A percentile compares a stretch with the other conserved stretches of the same genome.
Conservation (phyloP, 176 grass and related monocot species). For the Raddia distichophylla region DNA sequence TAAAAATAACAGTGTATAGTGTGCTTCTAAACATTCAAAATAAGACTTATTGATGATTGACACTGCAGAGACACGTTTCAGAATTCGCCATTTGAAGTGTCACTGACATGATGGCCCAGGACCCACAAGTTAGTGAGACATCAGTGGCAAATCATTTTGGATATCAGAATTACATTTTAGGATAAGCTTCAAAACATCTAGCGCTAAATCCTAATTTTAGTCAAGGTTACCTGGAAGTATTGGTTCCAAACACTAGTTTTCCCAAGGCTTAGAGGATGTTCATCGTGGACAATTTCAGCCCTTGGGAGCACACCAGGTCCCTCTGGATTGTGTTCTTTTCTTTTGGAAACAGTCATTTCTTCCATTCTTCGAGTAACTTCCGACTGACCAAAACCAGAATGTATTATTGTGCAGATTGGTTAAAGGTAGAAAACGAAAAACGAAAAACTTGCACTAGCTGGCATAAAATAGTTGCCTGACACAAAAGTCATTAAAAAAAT, state of each 20-base stretch:
- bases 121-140: too few relatives aligned
- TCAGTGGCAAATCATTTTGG: not conserved
- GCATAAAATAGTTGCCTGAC: not conserved
- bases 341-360: constrained; percentile 59
- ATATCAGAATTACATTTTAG: not conserved
- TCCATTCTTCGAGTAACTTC: constrained; percentile 96
- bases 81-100: too few relatives aligned
- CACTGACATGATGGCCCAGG: too few relatives aligned
- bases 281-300: constrained; percentile 71
- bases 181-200: not conserved
- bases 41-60: not conserved
- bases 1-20: not conserved
- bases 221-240: constrained; percentile 83
- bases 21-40: constrained; percentile 9
- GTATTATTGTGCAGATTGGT: constrained; percentile 32
- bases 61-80: too few relatives aligned
- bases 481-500: not conserved
- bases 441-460: too few relatives aligned
- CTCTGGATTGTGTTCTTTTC: constrained; percentile 54
- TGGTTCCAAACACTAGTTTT: constrained; percentile 98
- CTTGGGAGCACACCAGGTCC: constrained; percentile 76
- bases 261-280: constrained; percentile 90
- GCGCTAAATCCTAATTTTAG: constrained; percentile 27
- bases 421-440: constrained; percentile 2
- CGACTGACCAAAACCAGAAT: constrained; percentile 72